Evolutionary conservation across 2,329 filamentous ascomycete species (phyloP).

Genomic region (Hymenoscyphus scutula): DNA sequence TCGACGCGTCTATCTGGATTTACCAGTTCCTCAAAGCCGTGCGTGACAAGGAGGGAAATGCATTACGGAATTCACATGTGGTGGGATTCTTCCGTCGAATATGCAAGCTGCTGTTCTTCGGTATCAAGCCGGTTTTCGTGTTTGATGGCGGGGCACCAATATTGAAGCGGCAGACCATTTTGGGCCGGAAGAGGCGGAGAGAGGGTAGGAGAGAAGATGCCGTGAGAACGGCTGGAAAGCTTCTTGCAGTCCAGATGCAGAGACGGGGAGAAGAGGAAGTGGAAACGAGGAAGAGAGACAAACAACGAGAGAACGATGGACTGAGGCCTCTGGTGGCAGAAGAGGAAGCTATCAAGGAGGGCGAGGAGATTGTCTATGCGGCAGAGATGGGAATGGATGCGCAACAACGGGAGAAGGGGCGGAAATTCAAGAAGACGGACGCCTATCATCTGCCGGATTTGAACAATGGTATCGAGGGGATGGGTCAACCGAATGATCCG

Average conservation of each 20-base stretch:
- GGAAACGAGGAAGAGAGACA: conserved; percentile 52
- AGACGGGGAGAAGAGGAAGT: conserved; percentile 82
- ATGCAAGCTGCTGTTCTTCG: conserved; percentile 95
- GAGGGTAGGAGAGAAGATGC: conserved; percentile 94
- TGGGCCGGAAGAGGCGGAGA: conserved; percentile 70
- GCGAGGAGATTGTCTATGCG: conserved; percentile 75
- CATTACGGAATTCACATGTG: conserved; percentile 90
- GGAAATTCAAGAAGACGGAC: conserved; percentile 87
- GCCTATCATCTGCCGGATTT: conserved; percentile 93
- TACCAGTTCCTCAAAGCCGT: conserved; percentile 99
- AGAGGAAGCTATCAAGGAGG: conserved; percentile 66
- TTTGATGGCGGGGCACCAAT: conserved; percentile 94
- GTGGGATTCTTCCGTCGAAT: conserved; percentile 98
- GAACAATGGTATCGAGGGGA: conserved; percentile 71
- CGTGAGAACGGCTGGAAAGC: conserved; percentile 81
- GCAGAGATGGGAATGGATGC: conserved; percentile 83
- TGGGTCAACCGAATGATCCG: conserved; percentile 89
- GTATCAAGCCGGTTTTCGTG: conserved; percentile 94
- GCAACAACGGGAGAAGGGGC: conserved; percentile 69
- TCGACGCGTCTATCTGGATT: conserved; percentile 99
- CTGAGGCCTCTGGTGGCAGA: conserved; percentile 47
- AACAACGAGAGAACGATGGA: conserved; percentile 41
- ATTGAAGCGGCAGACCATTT: conserved; percentile 89
- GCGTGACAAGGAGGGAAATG: conserved; percentile 96
- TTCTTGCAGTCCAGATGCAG: conserved; percentile 94